These are phyloP conservation scores for Chalciporus pseudorubinellus DNA, from an alignment of 768 basidiomycete species.

Conservation along the genomic window DNA sequence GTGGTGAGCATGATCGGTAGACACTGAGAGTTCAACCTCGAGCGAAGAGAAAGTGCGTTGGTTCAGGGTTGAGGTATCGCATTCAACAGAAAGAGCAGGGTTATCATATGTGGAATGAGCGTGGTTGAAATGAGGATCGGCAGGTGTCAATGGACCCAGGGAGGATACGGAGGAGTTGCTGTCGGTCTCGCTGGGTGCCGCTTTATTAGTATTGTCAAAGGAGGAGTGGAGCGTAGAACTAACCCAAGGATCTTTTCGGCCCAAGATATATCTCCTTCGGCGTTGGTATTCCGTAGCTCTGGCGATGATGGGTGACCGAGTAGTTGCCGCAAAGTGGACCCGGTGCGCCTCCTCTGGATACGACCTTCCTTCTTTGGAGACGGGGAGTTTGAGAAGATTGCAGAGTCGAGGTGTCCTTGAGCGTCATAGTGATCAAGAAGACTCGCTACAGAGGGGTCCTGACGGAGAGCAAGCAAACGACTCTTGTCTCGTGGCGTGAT, in stretches of 20 bases:
- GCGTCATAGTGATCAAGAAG: slow-evolving; percentile 73
- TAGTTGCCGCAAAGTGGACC: slow-evolving; percentile 73
- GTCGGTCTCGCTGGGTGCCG: slow-evolving; percentile 42
- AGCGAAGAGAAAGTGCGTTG: slow-evolving; percentile 60
- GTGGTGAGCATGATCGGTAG: slow-evolving; percentile 37
- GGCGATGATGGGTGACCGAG: slow-evolving; percentile 51
- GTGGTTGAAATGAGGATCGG: slow-evolving; percentile 38
- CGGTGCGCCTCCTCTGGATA: slow-evolving; percentile 56
- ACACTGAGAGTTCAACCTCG: slow-evolving; percentile 68
- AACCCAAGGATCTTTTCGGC: slow-evolving; percentile 74
- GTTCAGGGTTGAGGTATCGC: slow-evolving; percentile 40
- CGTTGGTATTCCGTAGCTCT: slow-evolving; percentile 33
- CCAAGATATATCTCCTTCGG: slow-evolving; percentile 81
- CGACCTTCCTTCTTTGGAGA: slow-evolving; percentile 37
- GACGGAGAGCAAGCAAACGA: slow-evolving; percentile 58
- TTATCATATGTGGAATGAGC: slow-evolving; percentile 36
- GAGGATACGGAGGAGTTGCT: slow-evolving; percentile 44
- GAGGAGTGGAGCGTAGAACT: slow-evolving; percentile 16
- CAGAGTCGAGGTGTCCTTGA: slow-evolving; percentile 57
- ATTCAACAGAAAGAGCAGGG: slow-evolving; percentile 43
- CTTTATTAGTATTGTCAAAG: slow-evolving; percentile 8
- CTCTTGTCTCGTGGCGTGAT: slow-evolving; percentile 46
- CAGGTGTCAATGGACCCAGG: slow-evolving; percentile 54
- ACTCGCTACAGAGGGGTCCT: slow-evolving; percentile 77
- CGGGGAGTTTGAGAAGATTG: slow-evolving; percentile 64